These are phyloP conservation scores for Mycena metata DNA, from an alignment of 768 basidiomycete species.

Conservation along the genomic window DNA sequence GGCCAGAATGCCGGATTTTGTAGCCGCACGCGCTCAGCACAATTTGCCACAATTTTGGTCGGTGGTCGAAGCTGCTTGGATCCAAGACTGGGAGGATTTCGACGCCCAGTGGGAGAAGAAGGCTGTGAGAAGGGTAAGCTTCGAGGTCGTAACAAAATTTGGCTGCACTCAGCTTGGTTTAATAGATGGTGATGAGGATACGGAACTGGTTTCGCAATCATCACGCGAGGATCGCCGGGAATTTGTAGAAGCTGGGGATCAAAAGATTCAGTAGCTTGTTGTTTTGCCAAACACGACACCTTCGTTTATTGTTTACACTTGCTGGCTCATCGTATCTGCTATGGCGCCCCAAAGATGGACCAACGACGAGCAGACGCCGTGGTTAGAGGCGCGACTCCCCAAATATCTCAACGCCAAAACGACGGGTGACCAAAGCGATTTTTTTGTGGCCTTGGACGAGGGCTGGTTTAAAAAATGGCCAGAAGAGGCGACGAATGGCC, in stretches of 20 bases:
- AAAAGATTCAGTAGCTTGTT: no score
- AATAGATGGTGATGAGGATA: no score
- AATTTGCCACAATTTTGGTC: background rate
- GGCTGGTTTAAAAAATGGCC: conserved; percentile 7
- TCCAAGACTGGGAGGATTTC: background rate
- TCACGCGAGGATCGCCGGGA: no score
- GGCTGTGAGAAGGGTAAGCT: no score
- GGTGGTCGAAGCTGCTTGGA: background rate
- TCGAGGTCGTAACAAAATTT: no score
- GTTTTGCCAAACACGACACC: no score
- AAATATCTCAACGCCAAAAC: background rate
- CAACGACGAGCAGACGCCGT: background rate
- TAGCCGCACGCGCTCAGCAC: background rate
- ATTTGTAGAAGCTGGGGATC: no score
- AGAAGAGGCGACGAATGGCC: background rate
- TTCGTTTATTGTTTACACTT: no score
- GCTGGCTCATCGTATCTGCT: no score
- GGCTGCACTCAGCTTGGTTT: no score
- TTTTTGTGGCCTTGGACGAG: background rate
- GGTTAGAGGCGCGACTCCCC: background rate
- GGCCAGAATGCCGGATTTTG: background rate
- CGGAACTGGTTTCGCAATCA: no score
- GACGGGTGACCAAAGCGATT: background rate
- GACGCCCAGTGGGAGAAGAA: no score
- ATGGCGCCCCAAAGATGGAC: conserved; percentile 7